Evolutionary conservation across 352 stramenopile species (phyloP), one percentile per base, ranked within the genome.

Genomic region (Blastocystis sp.): DNA sequence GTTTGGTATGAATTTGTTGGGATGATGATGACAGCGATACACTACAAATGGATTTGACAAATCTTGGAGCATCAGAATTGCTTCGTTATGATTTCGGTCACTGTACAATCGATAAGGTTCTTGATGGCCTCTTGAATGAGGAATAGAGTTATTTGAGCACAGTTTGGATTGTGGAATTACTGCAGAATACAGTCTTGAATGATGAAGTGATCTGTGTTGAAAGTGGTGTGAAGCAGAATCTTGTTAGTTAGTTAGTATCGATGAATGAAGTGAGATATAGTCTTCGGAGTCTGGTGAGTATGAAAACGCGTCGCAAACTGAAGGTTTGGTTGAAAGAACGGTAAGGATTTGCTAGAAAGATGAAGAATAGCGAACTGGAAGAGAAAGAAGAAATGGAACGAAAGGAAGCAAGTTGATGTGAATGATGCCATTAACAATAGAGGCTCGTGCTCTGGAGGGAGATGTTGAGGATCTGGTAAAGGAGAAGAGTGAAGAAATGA

Each of bases 401-500:
- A 1, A 0, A 9, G 7, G 4, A 49, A 29, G 9, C 63, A 5
- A 75, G 29, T 49, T 52, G 14, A 5, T 21, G 16, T 37, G n/a
- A 29, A 66, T 21, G 5, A n/a, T 16, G 7, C 2, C 14, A 2
- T 74, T 74, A 74, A 24, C 14, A 63, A 56, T n/a, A 78, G 43
- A 37, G 66, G 24, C 27, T 39, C 29, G 43, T 29, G 29, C 24
- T 77, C 9, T 24, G 0, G 57, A 24, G 14, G 35, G 52, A 5
- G 52, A 83, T 43, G 27, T 83, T 0, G 52, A 83, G 16, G 52
- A 83, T 29, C 7, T 83, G 35, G 57, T 9, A 21, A 9, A 9
- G 12, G 27, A 46, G 1, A 89, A 91, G 78, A 88, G 85, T 0
- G 87, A 88, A 54, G 94, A 97, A 88, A 98, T 98, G 95, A 93